Base-by-base conservation (phyloP, 2,329 filamentous ascomycete species). In the Teratosphaeria viscida region DNA sequence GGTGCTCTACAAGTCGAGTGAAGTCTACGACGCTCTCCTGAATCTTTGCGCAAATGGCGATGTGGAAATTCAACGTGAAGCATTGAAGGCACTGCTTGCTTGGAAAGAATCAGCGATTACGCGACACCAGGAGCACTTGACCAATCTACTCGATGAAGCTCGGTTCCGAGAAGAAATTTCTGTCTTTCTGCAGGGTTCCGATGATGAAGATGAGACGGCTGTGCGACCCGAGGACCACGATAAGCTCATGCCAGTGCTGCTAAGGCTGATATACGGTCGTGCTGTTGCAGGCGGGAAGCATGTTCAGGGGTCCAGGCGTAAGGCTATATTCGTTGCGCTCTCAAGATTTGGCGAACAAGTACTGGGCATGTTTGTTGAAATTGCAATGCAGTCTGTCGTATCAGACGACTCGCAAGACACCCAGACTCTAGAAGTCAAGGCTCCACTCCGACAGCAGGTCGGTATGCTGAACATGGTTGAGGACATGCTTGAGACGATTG, bases 131-230 rank as follows among this genome's bases (percentile, higher is more conserved):
- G 91, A 96, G 66, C 90, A 92, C 66, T 75, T 99, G 27, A 82
- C 90, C 62, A 92, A 90, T 66, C 79, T 99, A 1, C 82, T 97
- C 8, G 94, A 99, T 65, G 94, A 97, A 63, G 86, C 89, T 27
- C 84, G 89, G 55, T 96, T 97, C 75, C 90, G 91, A 69, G 94
- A 97, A 68, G 92, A 97, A 71, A 81, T 99, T n/a, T 87, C 90
- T 0, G 85, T 94, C 4, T 88, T 99, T 64, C 82, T 99, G 57
- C 69, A 69, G 53, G 63, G 63, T 14, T 62, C 60, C 23, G 59
- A 62, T 10, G 83, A 87, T 16, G 86, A 89, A 47, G 78, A 82
- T 61, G 85, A 85, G 60, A 23, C 43, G 19, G 55, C 27, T 29
- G 75, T 86, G 58, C 87, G 96, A 64, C 85, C 86, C 65, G 77